Evolutionary conservation across 2,329 filamentous ascomycete genomes (phyloP).

Genomic region (Knufia petricola): DNA sequence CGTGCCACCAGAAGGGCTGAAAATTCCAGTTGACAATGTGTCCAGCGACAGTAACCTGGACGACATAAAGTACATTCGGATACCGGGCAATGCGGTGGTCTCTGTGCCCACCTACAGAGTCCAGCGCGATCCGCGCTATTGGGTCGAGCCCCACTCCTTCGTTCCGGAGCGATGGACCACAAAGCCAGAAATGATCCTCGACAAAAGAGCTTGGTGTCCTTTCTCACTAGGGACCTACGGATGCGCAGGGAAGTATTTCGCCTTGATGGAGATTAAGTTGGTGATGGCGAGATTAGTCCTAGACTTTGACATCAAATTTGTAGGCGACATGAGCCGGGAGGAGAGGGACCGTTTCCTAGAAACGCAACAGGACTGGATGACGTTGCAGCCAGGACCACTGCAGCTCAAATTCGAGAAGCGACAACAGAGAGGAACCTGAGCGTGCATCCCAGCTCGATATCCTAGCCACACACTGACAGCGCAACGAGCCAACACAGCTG

Average conservation of each 20-base stretch:
- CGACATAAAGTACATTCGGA: constrained; percentile 27
- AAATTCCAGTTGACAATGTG: constrained; percentile 27
- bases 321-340: constrained; percentile 13
- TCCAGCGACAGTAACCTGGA: constrained; percentile 5
- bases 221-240: constrained; percentile 39
- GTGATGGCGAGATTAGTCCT: constrained; percentile 10
- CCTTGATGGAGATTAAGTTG: constrained; percentile 26
- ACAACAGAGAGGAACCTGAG: background rate
- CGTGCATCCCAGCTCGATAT: no score
- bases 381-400: background rate
- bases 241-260: constrained; percentile 39
- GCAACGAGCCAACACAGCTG: no score
- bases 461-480: no score
- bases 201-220: constrained; percentile 38
- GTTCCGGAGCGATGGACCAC: constrained; percentile 39
- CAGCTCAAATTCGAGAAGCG: constrained; percentile 1
- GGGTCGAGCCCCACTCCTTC: constrained; percentile 38
- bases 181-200: constrained; percentile 28
- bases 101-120: constrained; percentile 42
- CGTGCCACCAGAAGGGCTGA: constrained; percentile 29
- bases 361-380: constrained; percentile 15
- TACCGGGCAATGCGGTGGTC: constrained; percentile 34
- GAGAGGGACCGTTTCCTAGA: constrained; percentile 27
- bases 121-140: constrained; percentile 39
- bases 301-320: constrained; percentile 4